Percentiles rank a stretch among this genome's conserved stretches.
Evolutionary conservation across 495 filamentous ascomycete species (phyloP).

Genomic region (Podospora pseudopauciseta): DNA sequence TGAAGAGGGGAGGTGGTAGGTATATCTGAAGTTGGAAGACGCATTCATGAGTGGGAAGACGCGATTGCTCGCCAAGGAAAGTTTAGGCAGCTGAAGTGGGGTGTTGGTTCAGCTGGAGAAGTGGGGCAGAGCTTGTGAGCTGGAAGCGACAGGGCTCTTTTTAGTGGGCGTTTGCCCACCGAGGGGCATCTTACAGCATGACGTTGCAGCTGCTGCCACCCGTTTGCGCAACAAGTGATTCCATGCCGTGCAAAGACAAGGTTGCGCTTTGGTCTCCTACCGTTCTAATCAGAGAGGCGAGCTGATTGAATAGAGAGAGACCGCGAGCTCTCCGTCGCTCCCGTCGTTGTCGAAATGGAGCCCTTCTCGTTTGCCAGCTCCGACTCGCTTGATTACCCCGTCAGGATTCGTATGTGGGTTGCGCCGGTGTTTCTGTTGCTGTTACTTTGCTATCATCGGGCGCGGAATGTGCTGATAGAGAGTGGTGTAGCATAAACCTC

Average conservation of each 20-base stretch:
- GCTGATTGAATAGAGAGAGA: neutral
- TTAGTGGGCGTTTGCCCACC: neutral
- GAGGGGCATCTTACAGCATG: neutral
- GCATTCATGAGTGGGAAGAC: neutral
- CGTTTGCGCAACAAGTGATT: neutral
- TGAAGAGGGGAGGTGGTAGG: no score
- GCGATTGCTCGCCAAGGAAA: neutral
- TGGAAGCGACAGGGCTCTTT: neutral
- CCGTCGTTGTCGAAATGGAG: conserved; percentile 58
- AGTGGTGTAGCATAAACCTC: conserved; percentile 55
- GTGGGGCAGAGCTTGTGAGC: neutral
- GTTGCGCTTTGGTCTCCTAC: neutral
- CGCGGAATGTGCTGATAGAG: neutral
- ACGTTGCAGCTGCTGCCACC: neutral
- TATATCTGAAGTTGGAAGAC: neutral
- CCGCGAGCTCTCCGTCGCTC: neutral
- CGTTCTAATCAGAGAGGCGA: neutral
- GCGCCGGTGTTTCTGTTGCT: neutral
- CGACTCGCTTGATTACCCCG: conserved; percentile 67
- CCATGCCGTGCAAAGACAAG: neutral
- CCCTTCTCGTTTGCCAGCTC: conserved; percentile 92
- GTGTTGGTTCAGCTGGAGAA: neutral
- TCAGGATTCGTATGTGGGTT: conserved; percentile 70
- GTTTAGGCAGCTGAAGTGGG: neutral
- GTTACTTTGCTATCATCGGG: neutral